Evolutionary conservation across 306 rosid genomes (phyloP).

Genomic region (Prinsepia uniflora): DNA sequence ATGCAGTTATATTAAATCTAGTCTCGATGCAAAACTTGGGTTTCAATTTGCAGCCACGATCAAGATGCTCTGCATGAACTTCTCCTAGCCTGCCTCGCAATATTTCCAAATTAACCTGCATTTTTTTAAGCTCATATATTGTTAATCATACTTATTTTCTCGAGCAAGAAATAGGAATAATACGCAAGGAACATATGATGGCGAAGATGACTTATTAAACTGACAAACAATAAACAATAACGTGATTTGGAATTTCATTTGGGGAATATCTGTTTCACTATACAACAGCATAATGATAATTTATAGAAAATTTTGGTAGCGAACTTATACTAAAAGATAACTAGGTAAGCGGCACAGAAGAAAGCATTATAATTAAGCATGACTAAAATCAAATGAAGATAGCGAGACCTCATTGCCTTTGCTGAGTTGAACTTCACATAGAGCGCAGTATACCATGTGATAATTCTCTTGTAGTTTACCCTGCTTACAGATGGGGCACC

Average conservation of each 20-base stretch:
- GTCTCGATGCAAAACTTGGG: constrained; percentile 63
- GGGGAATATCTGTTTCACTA: background rate
- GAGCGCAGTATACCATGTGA: constrained; percentile 43
- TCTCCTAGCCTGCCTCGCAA: constrained; percentile 63
- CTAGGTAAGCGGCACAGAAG: background rate
- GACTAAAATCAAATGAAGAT: constrained; percentile 15
- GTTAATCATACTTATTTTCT: background rate
- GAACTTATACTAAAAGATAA: background rate
- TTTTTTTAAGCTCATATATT: background rate
- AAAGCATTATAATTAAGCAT: background rate
- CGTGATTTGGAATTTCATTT: background rate
- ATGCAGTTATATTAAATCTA: constrained; percentile 66
- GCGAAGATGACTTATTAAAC: background rate
- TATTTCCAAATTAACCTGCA: constrained; percentile 62
- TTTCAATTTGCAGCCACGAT: constrained; percentile 60
- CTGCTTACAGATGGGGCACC: constrained; percentile 88
- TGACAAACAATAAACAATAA: background rate
- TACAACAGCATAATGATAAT: background rate
- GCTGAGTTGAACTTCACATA: constrained; percentile 55
- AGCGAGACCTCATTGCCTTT: constrained; percentile 60
- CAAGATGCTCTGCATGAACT: constrained; percentile 64
- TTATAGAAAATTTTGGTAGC: background rate
- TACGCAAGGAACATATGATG: background rate
- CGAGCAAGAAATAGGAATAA: background rate
- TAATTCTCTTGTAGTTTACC: constrained; percentile 61